Evolutionary conservation across 176 grass and related monocot species (phyloP).

Genomic region (Paspalum notatum): DNA sequence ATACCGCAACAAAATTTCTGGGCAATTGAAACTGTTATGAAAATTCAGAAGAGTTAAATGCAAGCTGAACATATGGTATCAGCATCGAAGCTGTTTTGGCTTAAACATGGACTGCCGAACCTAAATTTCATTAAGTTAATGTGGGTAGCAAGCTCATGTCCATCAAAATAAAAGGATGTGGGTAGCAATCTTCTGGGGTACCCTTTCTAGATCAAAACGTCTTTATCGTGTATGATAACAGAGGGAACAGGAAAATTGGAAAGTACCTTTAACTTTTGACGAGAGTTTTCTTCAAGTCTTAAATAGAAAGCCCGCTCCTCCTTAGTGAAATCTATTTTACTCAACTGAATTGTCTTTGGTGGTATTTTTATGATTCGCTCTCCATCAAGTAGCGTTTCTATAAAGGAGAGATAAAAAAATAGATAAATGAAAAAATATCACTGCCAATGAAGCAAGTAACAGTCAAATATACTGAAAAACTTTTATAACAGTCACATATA

Average conservation of each 20-base stretch:
- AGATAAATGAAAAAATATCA: slow-evolving; percentile 31
- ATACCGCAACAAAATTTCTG: not conserved
- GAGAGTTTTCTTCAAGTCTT: slow-evolving; percentile 74
- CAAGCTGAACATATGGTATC: not conserved
- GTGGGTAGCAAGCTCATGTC: not conserved
- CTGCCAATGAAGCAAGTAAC: not conserved
- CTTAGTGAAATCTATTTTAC: slow-evolving; percentile 72
- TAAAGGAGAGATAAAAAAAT: slow-evolving; percentile 24
- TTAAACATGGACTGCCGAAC: not conserved
- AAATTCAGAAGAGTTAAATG: not conserved
- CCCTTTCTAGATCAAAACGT: not conserved
- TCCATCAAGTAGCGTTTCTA: slow-evolving; percentile 81
- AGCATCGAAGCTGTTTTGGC: not conserved
- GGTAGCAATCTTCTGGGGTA: not conserved
- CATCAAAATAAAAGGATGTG: not conserved
- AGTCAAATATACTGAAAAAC: not conserved
- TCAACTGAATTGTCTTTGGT: slow-evolving; percentile 69
- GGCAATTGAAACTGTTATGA: not conserved
- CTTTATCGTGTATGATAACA: not conserved
- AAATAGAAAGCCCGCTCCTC: slow-evolving; percentile 90
- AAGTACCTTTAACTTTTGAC: slow-evolving; percentile 75
- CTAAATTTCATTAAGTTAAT: not conserved
- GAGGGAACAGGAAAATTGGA: not conserved
- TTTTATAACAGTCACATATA: not conserved
- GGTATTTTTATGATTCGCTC: slow-evolving; percentile 89